Conservation (phyloP, 441 rosid species). For the Aleurites moluccanus region DNA sequence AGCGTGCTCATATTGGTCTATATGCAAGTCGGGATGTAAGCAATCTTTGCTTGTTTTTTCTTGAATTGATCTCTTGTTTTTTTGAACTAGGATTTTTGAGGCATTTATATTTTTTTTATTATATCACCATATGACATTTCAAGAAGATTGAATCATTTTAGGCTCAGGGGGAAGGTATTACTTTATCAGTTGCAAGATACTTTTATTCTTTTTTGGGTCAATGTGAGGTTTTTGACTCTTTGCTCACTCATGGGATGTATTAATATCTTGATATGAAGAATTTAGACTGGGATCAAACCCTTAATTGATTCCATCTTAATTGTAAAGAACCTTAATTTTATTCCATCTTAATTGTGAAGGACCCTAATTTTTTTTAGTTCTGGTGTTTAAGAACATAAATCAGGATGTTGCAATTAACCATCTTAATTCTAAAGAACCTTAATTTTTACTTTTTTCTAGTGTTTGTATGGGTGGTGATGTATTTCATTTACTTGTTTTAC, state of each 20-base stretch:
- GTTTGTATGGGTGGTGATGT: conserved; percentile 15
- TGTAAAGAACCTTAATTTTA: too few relatives aligned
- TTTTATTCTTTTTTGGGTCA: background rate
- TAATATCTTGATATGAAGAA: background rate
- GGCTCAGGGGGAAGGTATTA: background rate
- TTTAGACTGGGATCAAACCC: background rate
- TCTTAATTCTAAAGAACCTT: background rate
- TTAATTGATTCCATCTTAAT: background rate
- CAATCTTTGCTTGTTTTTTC: conserved; percentile 5
- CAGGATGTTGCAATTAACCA: background rate
- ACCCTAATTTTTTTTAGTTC: background rate
- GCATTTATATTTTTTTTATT: conserved; percentile 4
- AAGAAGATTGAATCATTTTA: background rate
- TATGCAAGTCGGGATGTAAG: conserved; percentile 91
- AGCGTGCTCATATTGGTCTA: conserved; percentile 81
- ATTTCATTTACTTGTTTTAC: conserved; percentile 15
- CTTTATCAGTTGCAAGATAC: background rate
- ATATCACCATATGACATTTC: background rate
- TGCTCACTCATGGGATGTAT: background rate
- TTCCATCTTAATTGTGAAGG: too few relatives aligned
- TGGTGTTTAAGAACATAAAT: background rate
- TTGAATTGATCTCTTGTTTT: conserved; percentile 5
- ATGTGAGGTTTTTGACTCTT: conserved; percentile 1
- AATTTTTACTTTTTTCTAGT: background rate
- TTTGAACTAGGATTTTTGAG: background rate